Percentiles rank a stretch among this genome's conserved stretches.
Conservation (phyloP, 305 asterid genomes). For the Fraxinus sp. region DNA sequence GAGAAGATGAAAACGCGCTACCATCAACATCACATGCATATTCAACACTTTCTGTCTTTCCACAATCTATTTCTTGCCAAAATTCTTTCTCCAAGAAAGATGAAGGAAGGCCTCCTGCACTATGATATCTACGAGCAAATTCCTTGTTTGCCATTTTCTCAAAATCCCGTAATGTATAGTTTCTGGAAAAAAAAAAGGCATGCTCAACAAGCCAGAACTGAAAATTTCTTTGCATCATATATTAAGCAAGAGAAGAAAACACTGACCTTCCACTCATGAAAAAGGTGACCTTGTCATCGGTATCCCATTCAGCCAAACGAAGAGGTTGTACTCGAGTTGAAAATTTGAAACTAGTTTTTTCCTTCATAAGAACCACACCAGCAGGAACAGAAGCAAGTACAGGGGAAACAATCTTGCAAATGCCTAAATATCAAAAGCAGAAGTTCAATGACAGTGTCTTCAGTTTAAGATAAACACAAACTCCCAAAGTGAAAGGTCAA, state of each 20-base stretch:
- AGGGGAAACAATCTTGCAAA: slow-evolving; percentile 93
- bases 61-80: slow-evolving; percentile 95
- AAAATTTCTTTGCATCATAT: slow-evolving; percentile 7
- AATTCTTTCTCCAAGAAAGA: slow-evolving; percentile 86
- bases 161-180: slow-evolving; percentile 84
- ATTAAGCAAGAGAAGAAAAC: slow-evolving; percentile 8
- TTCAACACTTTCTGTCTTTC: slow-evolving; percentile 95
- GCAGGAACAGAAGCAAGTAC: slow-evolving; percentile 91
- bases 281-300: slow-evolving; percentile 85
- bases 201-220: slow-evolving; percentile 26
- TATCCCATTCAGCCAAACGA: slow-evolving; percentile 94
- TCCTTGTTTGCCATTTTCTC: slow-evolving; percentile 98
- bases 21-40: slow-evolving; percentile 99
- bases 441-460: slow-evolving; percentile 16
- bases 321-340: slow-evolving; percentile 98
- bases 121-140: slow-evolving; percentile 79
- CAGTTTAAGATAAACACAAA: slow-evolving; percentile 13
- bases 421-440: slow-evolving; percentile 49
- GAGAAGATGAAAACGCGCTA: slow-evolving; percentile 92
- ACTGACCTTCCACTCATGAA: slow-evolving; percentile 93
- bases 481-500: neutral
- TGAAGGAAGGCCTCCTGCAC: slow-evolving; percentile 85
- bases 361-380: slow-evolving; percentile 86
- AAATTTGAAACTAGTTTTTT: slow-evolving; percentile 78
- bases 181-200: slow-evolving; percentile 50